Percentiles rank a stretch among this genome's conserved stretches.
phyloP scores from a whole-genome alignment of 805 yeast genomes.

The Yamadazyma philogaea region DNA sequence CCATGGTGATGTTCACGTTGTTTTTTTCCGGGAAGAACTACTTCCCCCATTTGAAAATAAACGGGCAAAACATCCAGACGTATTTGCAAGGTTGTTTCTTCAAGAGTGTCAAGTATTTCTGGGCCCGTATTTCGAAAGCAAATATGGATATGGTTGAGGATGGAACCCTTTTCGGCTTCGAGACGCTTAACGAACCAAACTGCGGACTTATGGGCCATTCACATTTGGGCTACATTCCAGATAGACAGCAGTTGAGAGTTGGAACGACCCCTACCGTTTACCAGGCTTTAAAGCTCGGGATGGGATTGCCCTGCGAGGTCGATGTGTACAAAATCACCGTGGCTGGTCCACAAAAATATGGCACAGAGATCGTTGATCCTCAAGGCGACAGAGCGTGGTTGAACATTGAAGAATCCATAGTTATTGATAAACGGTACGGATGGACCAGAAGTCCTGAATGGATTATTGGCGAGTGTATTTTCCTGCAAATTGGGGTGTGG shows the following conservation, averaged over 20 bases:
- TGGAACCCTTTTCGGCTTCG: slow-evolving; percentile 71
- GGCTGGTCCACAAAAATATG: slow-evolving; percentile 73
- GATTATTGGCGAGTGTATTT: slow-evolving; percentile 73
- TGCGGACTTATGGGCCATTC: slow-evolving; percentile 66
- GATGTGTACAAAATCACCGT: slow-evolving; percentile 68
- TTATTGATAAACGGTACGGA: slow-evolving; percentile 61
- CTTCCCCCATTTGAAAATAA: slow-evolving; percentile 71
- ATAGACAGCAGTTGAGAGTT: slow-evolving; percentile 61
- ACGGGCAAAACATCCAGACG: slow-evolving; percentile 75
- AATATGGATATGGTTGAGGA: slow-evolving; percentile 33
- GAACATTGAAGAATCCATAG: slow-evolving; percentile 35
- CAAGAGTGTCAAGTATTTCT: slow-evolving; percentile 43
- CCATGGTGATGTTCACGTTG: slow-evolving; percentile 78
- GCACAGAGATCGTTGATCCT: slow-evolving; percentile 59
- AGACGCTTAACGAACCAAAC: slow-evolving; percentile 83
- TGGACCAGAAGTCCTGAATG: slow-evolving; percentile 65
- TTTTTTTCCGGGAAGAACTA: slow-evolving; percentile 76
- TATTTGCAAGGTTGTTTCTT: slow-evolving; percentile 66
- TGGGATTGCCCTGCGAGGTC: slow-evolving; percentile 68
- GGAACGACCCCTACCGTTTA: slow-evolving; percentile 83
- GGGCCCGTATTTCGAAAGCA: slow-evolving; percentile 26
- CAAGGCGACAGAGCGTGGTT: slow-evolving; percentile 71
- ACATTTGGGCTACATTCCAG: slow-evolving; percentile 54
- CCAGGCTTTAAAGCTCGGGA: slow-evolving; percentile 71
- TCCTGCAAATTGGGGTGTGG: slow-evolving; percentile 84